Evolutionary conservation across 176 grass and related monocot genomes (phyloP).

Genomic region (Paspalum vaginatum): DNA sequence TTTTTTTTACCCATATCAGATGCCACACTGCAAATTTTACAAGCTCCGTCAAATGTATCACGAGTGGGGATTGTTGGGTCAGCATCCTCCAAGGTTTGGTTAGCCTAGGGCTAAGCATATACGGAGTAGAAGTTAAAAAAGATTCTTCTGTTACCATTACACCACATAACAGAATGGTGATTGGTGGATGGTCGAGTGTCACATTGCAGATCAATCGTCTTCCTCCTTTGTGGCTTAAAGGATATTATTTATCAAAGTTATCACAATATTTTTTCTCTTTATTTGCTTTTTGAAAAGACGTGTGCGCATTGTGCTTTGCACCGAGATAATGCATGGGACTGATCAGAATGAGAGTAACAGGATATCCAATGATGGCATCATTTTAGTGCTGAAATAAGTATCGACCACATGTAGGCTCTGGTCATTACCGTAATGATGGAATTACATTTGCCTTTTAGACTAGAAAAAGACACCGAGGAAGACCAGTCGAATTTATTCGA

Average conservation of each 20-base stretch:
- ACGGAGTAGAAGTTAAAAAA: not conserved
- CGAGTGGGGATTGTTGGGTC: not conserved
- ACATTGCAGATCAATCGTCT: slow-evolving; percentile 21
- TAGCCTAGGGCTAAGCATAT: not conserved
- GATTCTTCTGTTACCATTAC: not conserved
- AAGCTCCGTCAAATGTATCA: not conserved
- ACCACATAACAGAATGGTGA: not conserved
- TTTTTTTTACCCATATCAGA: too few species aligned
- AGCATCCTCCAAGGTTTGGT: not conserved
- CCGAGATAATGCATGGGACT: slow-evolving; percentile 35
- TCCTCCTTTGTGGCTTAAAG: slow-evolving; percentile 27
- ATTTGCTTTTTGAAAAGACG: slow-evolving; percentile 10
- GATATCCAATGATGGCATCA: slow-evolving; percentile 20
- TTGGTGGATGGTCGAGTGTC: slow-evolving; percentile 20
- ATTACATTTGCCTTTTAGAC: not conserved
- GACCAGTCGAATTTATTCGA: not conserved
- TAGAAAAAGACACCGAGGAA: not conserved
- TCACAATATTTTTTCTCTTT: slow-evolving; percentile 4
- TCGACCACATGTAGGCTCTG: not conserved
- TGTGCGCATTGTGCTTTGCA: slow-evolving; percentile 39
- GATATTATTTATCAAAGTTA: not conserved
- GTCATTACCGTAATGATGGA: not conserved
- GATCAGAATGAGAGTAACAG: slow-evolving; percentile 30
- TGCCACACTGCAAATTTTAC: not conserved
- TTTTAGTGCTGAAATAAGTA: slow-evolving; percentile 19